Base-by-base conservation (phyloP, 2,329 filamentous ascomycete species). In the Aspergillus quadrilineatus region DNA sequence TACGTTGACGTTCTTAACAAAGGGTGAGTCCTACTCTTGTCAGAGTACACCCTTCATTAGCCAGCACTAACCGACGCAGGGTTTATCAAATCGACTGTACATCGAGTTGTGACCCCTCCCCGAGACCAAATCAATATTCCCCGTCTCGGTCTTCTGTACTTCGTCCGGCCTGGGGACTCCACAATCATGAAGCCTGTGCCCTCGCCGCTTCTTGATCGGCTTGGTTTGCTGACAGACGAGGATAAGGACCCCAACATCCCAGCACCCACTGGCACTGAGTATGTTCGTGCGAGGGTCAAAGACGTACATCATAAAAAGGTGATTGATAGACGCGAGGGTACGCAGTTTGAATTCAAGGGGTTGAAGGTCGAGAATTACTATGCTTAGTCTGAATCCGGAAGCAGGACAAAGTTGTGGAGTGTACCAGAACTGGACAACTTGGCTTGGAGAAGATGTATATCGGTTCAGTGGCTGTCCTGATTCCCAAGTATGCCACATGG, bases 281-380 rank as follows among this genome's bases (percentile, higher is more conserved):
- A 79, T 54, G 76, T 79, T 10, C 71, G 77, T 2, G 78, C 77
- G 1, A 67, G 77, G 7, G 77, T 79, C 26, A 77, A 73, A 64
- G 76, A 79, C 60, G 76, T 79, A 34, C 77, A 79, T 62, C 57
- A 77, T 53, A 78, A 76, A 67, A 74, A 70, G 6, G 75, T 80
- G 4, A 41, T 78, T 37, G 74, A 77, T 32, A 76, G 73, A 53
- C 68, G 77, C 14, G 75, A 76, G 36, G 76, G 76, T 1, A 79
- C 77, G 2, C 68, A 70, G 4, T 79, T 79, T 49, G 71, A 77
- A 57, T 78, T 76, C 61, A 77, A 76, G 52, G 74, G 74, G 2
- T 50, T 76, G 50, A 73, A 71, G 43, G 73, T 75, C 12, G 65
- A 68, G 44, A 75, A 75, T 56, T 67, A 75, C 53, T 75, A 74